Evolutionary conservation across 345 rosid genomes (phyloP).

Genomic region (Arabidopsis arenosa): DNA sequence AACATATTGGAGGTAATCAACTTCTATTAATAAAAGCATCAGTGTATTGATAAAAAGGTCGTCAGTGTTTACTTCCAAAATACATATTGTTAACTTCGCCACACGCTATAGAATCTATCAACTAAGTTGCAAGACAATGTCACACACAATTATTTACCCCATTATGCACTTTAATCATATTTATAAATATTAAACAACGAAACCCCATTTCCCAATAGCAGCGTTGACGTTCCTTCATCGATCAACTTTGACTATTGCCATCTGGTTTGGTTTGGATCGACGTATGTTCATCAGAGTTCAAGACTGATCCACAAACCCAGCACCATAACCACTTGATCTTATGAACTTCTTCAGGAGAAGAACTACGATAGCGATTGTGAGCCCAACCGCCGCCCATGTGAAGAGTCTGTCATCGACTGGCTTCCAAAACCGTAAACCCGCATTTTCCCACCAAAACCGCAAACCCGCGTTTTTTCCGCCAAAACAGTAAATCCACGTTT

Average conservation of each 20-base stretch:
- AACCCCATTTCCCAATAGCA: constrained; percentile 17
- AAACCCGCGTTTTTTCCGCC: too few relatives aligned
- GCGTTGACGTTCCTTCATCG: constrained; percentile 19
- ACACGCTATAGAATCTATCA: constrained; percentile 34
- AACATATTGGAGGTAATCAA: background rate
- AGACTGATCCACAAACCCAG: constrained; percentile 83
- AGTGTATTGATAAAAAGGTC: constrained; percentile 11
- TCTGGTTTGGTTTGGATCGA: background rate
- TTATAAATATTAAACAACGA: constrained; percentile 21
- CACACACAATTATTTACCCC: constrained; percentile 41
- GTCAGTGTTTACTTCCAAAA: constrained; percentile 16
- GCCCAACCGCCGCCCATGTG: constrained; percentile 89
- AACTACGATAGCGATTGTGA: constrained; percentile 79
- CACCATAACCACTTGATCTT: constrained; percentile 76
- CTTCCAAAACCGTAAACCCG: too few relatives aligned
- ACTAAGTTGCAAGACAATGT: constrained; percentile 36
- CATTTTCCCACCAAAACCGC: too few relatives aligned
- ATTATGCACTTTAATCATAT: constrained; percentile 32
- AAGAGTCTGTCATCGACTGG: constrained; percentile 82
- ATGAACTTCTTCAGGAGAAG: constrained; percentile 88
- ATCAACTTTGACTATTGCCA: constrained; percentile 7
- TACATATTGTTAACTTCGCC: constrained; percentile 20
- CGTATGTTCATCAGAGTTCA: constrained; percentile 31
- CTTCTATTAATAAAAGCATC: constrained; percentile 11
- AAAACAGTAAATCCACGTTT: too few relatives aligned